Evolutionary conservation across 2,329 filamentous ascomycete genomes (phyloP).

Genomic region (Botrytis pseudocinerea): DNA sequence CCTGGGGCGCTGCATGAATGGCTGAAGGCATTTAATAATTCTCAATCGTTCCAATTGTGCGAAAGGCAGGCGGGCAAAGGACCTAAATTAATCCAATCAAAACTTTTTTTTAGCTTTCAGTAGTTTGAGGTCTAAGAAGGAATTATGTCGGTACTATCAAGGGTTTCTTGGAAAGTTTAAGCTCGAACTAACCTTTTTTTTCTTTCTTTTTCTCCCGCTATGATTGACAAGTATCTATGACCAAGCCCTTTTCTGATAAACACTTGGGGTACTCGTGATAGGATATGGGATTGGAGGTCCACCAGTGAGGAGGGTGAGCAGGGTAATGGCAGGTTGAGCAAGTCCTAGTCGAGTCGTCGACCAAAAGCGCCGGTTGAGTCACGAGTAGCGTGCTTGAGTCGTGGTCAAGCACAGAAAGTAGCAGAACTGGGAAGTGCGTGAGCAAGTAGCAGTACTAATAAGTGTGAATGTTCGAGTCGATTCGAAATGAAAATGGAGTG

Average conservation of each 20-base stretch:
- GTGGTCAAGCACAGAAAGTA: neutral
- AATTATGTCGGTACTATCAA: conserved; percentile 12
- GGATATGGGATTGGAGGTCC: neutral
- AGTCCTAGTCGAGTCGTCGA: neutral
- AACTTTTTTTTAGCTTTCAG: neutral
- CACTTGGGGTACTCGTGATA: neutral
- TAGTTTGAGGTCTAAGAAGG: conserved; percentile 11
- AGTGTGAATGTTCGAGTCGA: neutral
- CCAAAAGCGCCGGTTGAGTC: neutral
- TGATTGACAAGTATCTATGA: neutral
- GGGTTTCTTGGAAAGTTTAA: neutral
- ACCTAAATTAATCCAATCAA: conserved; percentile 10
- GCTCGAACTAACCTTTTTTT: conserved; percentile 8
- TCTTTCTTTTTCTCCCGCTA: neutral
- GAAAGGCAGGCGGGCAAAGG: neutral
- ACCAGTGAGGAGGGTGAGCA: neutral
- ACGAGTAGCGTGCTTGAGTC: neutral
- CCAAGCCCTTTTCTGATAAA: neutral
- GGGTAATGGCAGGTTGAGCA: neutral
- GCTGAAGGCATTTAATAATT: conserved; percentile 23
- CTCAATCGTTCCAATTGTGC: neutral
- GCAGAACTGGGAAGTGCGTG: neutral
- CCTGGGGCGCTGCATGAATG: conserved; percentile 20
- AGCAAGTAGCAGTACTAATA: neutral
- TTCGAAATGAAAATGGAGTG: neutral